Percentiles rank a stretch among this genome's conserved stretches.
Conservation (phyloP, 2,329 filamentous ascomycete species). For the Phyllosticta ampelicida region DNA sequence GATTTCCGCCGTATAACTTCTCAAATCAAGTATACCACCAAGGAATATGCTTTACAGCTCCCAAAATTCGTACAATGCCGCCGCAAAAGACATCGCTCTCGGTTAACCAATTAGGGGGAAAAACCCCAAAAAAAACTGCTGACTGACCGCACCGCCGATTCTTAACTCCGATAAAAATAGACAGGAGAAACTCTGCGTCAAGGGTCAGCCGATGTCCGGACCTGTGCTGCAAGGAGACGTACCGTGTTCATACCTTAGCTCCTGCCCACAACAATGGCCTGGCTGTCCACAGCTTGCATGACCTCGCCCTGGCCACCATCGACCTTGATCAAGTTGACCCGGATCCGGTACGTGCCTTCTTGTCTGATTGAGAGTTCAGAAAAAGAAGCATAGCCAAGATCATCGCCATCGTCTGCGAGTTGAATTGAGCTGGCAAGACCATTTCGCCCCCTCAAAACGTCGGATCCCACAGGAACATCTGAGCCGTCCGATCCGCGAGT, state of each 20-base stretch:
- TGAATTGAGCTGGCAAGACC: slow-evolving; percentile 23
- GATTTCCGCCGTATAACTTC: background rate
- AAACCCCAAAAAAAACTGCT: background rate
- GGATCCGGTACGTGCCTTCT: slow-evolving; percentile 26
- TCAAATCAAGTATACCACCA: background rate
- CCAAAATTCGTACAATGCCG: background rate
- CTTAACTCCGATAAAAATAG: background rate
- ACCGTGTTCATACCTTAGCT: background rate
- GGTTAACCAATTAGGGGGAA: background rate
- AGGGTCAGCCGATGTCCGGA: background rate
- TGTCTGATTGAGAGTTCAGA: slow-evolving; percentile 26
- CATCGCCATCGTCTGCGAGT: slow-evolving; percentile 23
- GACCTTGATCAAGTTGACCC: slow-evolving; percentile 26
- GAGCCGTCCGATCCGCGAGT: slow-evolving; percentile 1
- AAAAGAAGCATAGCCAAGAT: slow-evolving; percentile 29
- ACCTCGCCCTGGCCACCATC: slow-evolving; percentile 4
- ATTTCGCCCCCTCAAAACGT: background rate
- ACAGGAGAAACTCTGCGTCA: background rate
- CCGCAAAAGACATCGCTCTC: background rate
- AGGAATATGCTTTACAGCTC: background rate
- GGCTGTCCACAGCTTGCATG: slow-evolving; percentile 7
- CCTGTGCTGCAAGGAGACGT: background rate
- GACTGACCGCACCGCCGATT: background rate
- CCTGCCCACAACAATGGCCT: slow-evolving; percentile 5
- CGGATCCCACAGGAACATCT: slow-evolving; percentile 1